phyloP scores from a whole-genome alignment of 768 basidiomycete genomes.

The Lentinula detonsa region DNA sequence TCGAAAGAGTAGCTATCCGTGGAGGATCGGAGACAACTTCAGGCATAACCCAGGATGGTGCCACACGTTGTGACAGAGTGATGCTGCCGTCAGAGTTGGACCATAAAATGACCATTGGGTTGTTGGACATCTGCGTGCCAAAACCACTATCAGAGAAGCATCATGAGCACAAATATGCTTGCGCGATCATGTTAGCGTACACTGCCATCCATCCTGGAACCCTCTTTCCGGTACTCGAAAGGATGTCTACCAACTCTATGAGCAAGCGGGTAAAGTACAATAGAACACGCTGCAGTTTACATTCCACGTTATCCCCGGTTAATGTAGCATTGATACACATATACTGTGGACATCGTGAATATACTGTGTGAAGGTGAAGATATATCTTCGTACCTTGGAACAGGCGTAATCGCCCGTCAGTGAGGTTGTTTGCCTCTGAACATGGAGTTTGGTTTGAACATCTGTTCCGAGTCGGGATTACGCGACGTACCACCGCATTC shows the following conservation, averaged over 20 bases:
- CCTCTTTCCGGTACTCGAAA: constrained; percentile 35
- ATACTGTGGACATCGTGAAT: not conserved
- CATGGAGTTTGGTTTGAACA: not conserved
- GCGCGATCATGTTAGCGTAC: constrained; percentile 23
- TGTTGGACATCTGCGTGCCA: constrained; percentile 45
- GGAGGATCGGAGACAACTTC: constrained; percentile 47
- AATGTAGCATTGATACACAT: constrained; percentile 45
- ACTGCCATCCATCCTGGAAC: constrained; percentile 57
- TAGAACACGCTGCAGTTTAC: not conserved
- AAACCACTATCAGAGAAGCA: constrained; percentile 41
- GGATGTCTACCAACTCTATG: constrained; percentile 29
- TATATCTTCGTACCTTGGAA: constrained; percentile 9
- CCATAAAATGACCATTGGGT: constrained; percentile 75
- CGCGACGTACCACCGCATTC: not conserved
- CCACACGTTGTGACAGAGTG: constrained; percentile 61
- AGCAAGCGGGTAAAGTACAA: not conserved
- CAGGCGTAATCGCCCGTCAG: constrained; percentile 26
- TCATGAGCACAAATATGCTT: not conserved
- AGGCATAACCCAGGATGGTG: constrained; percentile 49
- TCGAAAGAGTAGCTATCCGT: constrained; percentile 36
- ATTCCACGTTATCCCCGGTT: constrained; percentile 33
- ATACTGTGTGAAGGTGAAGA: not conserved
- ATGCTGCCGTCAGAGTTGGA: constrained; percentile 52
- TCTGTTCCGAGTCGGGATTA: not conserved
- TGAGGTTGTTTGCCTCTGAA: not conserved